Evolutionary conservation across 129 eudicot genomes (phyloP), one percentile per base, ranked within the genome.

Genomic region (Escallonia rubra): DNA sequence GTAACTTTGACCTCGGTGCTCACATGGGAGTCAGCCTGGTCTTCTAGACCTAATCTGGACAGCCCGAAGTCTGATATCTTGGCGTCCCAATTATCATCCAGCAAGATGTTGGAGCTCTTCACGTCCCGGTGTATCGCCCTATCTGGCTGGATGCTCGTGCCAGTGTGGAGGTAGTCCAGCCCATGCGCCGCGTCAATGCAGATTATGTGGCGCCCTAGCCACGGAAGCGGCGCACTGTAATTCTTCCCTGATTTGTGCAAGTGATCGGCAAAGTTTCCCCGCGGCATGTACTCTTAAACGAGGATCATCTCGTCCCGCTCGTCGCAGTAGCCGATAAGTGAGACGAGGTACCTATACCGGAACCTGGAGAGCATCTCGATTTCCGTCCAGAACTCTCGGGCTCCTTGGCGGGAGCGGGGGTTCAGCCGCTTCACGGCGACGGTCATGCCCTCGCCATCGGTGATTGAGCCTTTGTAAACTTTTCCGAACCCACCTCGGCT

Each of bases 21-120:
- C 34, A 23, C 34, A 23, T 23, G 34, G 34, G 34, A 23, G 34
- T 23, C 34, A 1, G 34, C 74, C 0, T 83, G 86, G 40, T 82
- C 95, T 6, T 55, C 54, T 0, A 95, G 96, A 57, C 98, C 95
- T 85, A 80, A 47, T 58, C 84, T 44, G 5, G 96, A 93, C 2
- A 93, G 82, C 14, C 98, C 98, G 12, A 93, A 93, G 71, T 93
- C 98, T 0, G 96, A 93, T 12, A 93, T 95, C 78, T 86, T 89
- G 61, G 95, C 96, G 0, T 77, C 81, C 96, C 96, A 86, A 14
- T 79, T 71, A 43, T 59, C 70, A 62, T 93, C 90, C 7, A 93
- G 88, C 43, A 93, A 60, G 45, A 89, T 86, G 84, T 93, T 93
- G 54, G 96, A 89, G 15, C 95, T 80, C 76, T 93, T 93, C 53